phyloP scores from a whole-genome alignment of 345 rosid species.

The Combretum micranthum region DNA sequence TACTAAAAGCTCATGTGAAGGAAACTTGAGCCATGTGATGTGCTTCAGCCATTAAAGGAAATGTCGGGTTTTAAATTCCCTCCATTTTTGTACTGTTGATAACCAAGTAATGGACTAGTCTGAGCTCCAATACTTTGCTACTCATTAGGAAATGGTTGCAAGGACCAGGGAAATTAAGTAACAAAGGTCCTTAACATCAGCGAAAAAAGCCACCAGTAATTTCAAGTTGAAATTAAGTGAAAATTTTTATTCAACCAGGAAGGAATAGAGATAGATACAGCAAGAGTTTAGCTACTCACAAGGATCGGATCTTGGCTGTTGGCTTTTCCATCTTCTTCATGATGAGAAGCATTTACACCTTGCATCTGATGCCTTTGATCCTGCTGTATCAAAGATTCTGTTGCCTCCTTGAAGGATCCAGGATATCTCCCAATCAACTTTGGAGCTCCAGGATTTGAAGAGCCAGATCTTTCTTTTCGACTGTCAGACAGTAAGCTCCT shows the following conservation, averaged over 20 bases:
- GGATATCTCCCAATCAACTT: slow-evolving; percentile 70
- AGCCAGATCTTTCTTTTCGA: slow-evolving; percentile 35
- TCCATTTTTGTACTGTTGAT: too few relatives aligned
- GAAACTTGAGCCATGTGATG: too few relatives aligned
- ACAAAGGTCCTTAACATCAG: too few relatives aligned
- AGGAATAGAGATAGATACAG: not conserved
- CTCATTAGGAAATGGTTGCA: too few relatives aligned
- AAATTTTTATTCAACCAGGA: not conserved
- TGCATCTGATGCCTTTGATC: slow-evolving; percentile 48
- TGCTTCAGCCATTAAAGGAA: too few relatives aligned
- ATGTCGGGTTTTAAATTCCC: too few relatives aligned
- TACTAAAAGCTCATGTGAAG: too few relatives aligned
- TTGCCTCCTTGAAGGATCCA: slow-evolving; percentile 85
- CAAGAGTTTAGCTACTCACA: slow-evolving; percentile 38
- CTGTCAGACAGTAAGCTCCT: slow-evolving; percentile 56
- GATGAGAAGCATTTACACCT: slow-evolving; percentile 26
- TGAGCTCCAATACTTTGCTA: too few relatives aligned
- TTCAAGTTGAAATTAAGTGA: not conserved
- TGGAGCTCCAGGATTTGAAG: slow-evolving; percentile 46
- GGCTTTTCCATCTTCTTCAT: slow-evolving; percentile 53
- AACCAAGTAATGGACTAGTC: too few relatives aligned
- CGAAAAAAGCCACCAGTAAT: not conserved
- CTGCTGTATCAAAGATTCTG: slow-evolving; percentile 48
- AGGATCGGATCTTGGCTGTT: slow-evolving; percentile 63
- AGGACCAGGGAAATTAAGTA: too few relatives aligned